Evolutionary conservation across 2,329 filamentous ascomycete species (phyloP).

Genomic region (Hymenoscyphus repandus): DNA sequence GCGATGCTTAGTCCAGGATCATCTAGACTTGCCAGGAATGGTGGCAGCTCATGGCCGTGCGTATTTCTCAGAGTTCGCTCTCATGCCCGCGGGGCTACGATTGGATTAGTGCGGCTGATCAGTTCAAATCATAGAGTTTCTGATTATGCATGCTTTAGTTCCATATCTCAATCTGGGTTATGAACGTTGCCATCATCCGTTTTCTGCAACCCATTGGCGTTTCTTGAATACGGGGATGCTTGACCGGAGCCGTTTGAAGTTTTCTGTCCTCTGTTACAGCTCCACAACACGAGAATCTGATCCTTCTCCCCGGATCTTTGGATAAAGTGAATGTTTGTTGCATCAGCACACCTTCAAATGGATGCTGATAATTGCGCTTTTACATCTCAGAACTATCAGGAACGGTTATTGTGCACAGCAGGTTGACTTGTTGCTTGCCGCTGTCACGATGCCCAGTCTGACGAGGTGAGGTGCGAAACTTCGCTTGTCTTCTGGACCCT

Average conservation of each 20-base stretch:
- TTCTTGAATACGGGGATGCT: constrained; percentile 27
- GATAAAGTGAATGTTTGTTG: not conserved
- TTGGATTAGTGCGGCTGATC: constrained; percentile 23
- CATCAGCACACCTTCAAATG: not conserved
- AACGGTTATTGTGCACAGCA: not conserved
- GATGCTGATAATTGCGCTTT: not conserved
- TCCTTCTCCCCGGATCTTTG: not conserved
- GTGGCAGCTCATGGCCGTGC: constrained; percentile 24
- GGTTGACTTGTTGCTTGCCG: not conserved
- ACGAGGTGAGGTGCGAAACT: constrained; percentile 13
- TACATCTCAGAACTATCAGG: too few relatives aligned
- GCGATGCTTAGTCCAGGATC: constrained; percentile 19
- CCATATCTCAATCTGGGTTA: constrained; percentile 22
- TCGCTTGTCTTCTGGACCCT: constrained; percentile 10
- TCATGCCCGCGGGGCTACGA: constrained; percentile 10
- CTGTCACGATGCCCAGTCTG: constrained; percentile 5
- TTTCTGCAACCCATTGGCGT: constrained; percentile 30
- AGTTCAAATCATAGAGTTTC: constrained; percentile 28
- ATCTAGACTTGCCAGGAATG: constrained; percentile 24
- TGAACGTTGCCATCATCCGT: constrained; percentile 25
- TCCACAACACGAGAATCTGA: not conserved
- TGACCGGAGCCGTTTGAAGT: constrained; percentile 23
- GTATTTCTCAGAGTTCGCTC: constrained; percentile 20
- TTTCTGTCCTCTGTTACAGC: constrained; percentile 9
- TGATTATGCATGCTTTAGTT: constrained; percentile 32